Evolutionary conservation across 2,329 filamentous ascomycete species (phyloP), one percentile per base, ranked within the genome.

Genomic region (Botryotinia convoluta): DNA sequence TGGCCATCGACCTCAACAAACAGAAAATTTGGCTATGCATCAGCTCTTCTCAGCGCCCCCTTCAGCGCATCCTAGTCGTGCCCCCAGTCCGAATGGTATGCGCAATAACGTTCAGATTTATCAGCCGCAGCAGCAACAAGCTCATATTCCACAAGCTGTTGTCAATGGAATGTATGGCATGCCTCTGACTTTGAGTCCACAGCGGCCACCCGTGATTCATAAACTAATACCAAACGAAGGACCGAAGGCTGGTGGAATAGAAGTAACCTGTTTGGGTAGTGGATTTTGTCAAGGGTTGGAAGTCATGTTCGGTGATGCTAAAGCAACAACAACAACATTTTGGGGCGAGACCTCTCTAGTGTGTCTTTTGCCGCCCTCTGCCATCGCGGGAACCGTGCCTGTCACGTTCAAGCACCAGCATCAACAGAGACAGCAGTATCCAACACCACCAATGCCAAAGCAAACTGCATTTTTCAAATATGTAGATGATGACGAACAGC

Each of bases 191-290:
- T 83, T 87, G 72, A 84, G 84, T 67, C 84, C 86, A 61, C 83
- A 86, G n/a, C 83, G 86, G 44, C 85, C 87, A 3, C 88, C 91
- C 1, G 87, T 88, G 29, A 95, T 97, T 35, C 91, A 93, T 80
- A 95, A 95, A 81, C 87, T 97, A 75, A 93, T 96, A 51, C 94
- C 95, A 0, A 88, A 87, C 44, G 93, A 97, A 81, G 94, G 94
- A 0, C 93, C 94, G 10, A 93, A 91, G 74, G 89, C 89, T 51
- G 94, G 94, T 74, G 94, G 94, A 60, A 94, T 93, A 70, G 94
- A 98, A 81, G 93, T 97, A 4, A 95, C 93, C 0, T 88, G 96
- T 72, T 85, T 97, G 14, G 94, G 95, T 29, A 92, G 90, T 76
- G 90, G 91, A 22, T 97, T 97, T 81, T 91, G 90, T 76, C 91